Base-by-base conservation (phyloP, 75 land plant genomes). In the Pinus tabuliformis region DNA sequence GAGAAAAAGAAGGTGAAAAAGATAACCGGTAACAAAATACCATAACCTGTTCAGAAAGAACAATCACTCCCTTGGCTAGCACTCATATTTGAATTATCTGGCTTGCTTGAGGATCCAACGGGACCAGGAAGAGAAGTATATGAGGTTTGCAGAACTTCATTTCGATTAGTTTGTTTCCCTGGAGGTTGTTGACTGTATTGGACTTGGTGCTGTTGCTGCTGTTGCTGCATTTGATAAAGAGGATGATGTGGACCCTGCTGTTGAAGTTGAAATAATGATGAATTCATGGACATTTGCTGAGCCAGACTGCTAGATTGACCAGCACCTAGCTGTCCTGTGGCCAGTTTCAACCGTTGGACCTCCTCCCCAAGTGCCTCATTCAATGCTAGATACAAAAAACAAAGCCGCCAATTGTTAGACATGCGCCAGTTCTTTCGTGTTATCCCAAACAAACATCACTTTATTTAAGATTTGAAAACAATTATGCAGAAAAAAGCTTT, bases 341-440 rank as follows among this genome's bases (percentile, higher is more conserved):
- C 90, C 59, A 92, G 9, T 64, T 88, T 94, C 75, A 94, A 79
- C 14, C 92, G 87, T 72, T 88, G 97, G 39, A 94, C 89, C 76
- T 94, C 97, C 13, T 88, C 89, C 24, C 83, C 86, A n/a, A 94
- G 80, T 49, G 92, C 92, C 33, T 92, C 94, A 61, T 94, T 92
- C 66, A 94, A 76, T 76, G 94, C 97, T 92, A 84, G 15, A 68
- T 4, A 68, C 52, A 20, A n/a, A 39, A 68, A 42, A 42, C 54
- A 49, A 49, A 7, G 24, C 22, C 52, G 3, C 14, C n/a, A 13
- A 42, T 39, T 0, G n/a, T 68, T 68, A 68, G 52, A 68, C 17
- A 42, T 24, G 9, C n/a, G 11, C 15, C 33, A 11, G 4, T 11
- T 20, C 52, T 68, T 11, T 21, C 72, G 1, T 37, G 49, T n/a